phyloP scores from a whole-genome alignment of 2,329 filamentous ascomycete genomes.

The Calonectria pteridis region DNA sequence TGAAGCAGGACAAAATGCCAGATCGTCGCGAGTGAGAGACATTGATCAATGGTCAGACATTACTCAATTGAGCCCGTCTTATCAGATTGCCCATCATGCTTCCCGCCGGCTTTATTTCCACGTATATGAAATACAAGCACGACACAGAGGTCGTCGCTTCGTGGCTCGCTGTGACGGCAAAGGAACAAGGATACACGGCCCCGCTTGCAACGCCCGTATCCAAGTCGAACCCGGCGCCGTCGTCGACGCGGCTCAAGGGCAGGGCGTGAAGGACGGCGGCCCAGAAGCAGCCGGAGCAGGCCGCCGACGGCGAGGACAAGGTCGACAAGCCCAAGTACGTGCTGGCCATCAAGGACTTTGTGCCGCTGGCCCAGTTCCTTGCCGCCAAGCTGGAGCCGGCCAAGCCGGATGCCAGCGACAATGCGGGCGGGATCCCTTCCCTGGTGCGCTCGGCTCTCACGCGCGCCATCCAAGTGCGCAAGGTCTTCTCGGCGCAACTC shows the following conservation, averaged over 20 bases:
- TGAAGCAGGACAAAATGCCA: no score
- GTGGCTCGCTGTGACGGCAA: not conserved
- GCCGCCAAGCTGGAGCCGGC: not conserved
- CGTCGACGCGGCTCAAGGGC: no score
- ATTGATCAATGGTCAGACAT: no score
- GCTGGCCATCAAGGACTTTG: conserved; percentile 8
- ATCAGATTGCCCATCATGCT: no score
- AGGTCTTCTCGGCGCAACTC: not conserved
- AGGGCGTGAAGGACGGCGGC: not conserved
- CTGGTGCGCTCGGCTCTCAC: not conserved
- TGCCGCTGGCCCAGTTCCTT: conserved; percentile 11
- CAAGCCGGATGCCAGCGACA: not conserved
- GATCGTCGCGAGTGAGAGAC: no score
- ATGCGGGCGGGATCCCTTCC: not conserved
- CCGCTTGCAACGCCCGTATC: no score
- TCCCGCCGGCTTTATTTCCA: no score
- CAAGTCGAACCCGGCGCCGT: no score
- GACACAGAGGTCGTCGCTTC: no score
- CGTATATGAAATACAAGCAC: no score
- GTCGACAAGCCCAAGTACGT: not conserved
- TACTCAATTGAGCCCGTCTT: no score
- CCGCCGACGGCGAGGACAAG: not conserved
- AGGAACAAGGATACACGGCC: not conserved
- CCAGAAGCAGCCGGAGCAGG: not conserved
- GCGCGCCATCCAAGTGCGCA: not conserved